A percentile compares a stretch with the other conserved stretches of the same genome.
These are phyloP conservation scores for Straminergon stramineum DNA, from an alignment of 225 moss, liverwort and hornwort genomes.

Conservation along the genomic window DNA sequence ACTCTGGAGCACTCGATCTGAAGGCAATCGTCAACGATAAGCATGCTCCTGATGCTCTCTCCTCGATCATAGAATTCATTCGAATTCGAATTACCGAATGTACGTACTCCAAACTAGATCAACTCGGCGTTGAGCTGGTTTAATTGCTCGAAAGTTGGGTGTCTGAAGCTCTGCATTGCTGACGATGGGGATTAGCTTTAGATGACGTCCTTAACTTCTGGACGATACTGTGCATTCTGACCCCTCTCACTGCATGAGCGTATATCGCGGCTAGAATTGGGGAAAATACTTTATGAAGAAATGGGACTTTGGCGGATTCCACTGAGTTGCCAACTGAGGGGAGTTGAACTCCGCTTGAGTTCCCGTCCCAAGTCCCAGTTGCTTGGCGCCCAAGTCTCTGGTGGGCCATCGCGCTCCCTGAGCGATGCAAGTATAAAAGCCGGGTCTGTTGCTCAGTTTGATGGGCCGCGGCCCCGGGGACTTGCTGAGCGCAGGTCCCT, in stretches of 20 bases:
- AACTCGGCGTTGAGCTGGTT: not conserved
- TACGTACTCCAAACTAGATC: not conserved
- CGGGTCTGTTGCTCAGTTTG: too few species aligned
- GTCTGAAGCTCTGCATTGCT: not conserved
- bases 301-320: too few species aligned
- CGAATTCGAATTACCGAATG: not conserved
- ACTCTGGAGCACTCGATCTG: not conserved
- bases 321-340: too few species aligned
- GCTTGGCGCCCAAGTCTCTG: too few species aligned
- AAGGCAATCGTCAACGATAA: not conserved
- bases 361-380: too few species aligned
- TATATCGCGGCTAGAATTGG: not conserved
- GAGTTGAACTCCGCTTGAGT: too few species aligned
- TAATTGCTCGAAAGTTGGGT: not conserved
- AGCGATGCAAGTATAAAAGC: too few species aligned
- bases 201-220: slow-evolving; percentile 18
- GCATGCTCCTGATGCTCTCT: not conserved
- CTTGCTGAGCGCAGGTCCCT: too few species aligned
- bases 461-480: too few species aligned
- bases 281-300: too few species aligned
- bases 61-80: not conserved
- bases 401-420: too few species aligned
- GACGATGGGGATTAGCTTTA: not conserved
- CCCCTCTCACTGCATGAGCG: not conserved
- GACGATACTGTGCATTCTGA: not conserved